Conservation (phyloP, 192 early-diverging fungal genomes). For the Coemansia sp. region DNA sequence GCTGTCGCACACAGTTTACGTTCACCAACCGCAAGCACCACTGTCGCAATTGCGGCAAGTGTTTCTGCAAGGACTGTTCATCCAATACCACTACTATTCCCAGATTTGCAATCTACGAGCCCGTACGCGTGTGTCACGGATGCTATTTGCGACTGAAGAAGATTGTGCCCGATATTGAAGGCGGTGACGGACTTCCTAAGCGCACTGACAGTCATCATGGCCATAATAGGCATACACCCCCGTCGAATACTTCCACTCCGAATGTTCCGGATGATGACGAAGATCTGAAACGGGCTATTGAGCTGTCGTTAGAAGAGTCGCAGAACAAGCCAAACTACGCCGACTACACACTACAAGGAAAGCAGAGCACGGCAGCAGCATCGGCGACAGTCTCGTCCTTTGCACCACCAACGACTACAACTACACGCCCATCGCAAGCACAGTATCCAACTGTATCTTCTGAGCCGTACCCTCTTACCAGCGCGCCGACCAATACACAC, state of each 20-base stretch:
- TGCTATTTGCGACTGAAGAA: conserved; percentile 79
- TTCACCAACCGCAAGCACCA: conserved; percentile 97
- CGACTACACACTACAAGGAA: conserved; percentile 34
- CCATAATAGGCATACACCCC: conserved; percentile 3
- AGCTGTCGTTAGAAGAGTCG: conserved; percentile 75
- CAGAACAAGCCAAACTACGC: conserved; percentile 51
- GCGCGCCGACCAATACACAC: conserved; percentile 15
- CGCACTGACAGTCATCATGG: conserved; percentile 11
- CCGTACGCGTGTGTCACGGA: conserved; percentile 94
- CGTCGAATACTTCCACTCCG: conserved; percentile 10
- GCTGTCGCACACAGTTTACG: conserved; percentile 91
- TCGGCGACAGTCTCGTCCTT: conserved; percentile 1
- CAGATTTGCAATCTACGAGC: conserved; percentile 80
- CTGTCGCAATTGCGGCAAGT: conserved; percentile 94
- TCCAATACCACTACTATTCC: conserved; percentile 82
- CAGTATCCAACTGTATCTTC: conserved; percentile 24
- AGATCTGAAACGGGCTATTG: conserved; percentile 91
- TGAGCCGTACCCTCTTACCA: conserved; percentile 40
- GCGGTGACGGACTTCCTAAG: conserved; percentile 8
- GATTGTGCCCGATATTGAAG: conserved; percentile 43
- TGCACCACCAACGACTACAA: background rate
- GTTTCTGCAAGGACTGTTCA: conserved; percentile 92
- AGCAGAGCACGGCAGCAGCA: conserved; percentile 1
- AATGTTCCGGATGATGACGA: conserved; percentile 73
- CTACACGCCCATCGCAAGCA: conserved; percentile 5